Percentiles rank a stretch among this genome's conserved stretches.
These are phyloP conservation scores for Gracilaria caudata DNA, from an alignment of 23 red algal genomes.

Conservation along the genomic window DNA sequence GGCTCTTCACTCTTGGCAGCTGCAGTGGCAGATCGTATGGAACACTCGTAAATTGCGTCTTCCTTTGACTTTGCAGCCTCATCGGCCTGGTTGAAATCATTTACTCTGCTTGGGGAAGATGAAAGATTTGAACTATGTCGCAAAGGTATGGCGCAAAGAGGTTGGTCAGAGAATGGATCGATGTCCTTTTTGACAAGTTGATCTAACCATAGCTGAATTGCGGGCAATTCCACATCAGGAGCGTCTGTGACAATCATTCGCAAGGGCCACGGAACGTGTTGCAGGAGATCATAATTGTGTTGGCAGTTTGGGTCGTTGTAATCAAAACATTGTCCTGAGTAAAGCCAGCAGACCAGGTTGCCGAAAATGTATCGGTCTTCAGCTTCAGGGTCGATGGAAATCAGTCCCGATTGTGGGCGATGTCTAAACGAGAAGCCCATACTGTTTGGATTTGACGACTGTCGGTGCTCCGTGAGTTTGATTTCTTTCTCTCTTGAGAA, in stretches of 20 bases:
- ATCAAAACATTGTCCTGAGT: slow-evolving; percentile 13
- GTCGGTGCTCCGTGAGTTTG: neutral
- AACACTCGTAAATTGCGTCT: slow-evolving; percentile 7
- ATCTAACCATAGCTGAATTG: neutral
- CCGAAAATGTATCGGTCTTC: slow-evolving; percentile 31
- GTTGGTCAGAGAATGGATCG: slow-evolving; percentile 2
- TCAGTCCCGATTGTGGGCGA: neutral
- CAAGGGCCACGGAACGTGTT: slow-evolving; percentile 20
- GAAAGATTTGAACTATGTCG: neutral
- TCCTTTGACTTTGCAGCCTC: neutral
- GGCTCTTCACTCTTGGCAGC: neutral
- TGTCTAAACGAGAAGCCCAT: neutral
- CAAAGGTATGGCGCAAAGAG: slow-evolving; percentile 3
- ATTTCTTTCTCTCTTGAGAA: neutral
- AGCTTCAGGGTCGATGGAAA: neutral
- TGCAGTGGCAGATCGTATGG: neutral
- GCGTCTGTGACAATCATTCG: slow-evolving; percentile 29
- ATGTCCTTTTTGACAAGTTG: neutral
- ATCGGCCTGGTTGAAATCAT: neutral
- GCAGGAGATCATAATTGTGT: neutral
- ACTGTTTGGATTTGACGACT: neutral
- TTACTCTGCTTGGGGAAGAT: slow-evolving; percentile 7
- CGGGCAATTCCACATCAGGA: neutral
- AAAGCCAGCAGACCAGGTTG: slow-evolving; percentile 30
- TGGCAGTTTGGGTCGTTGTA: slow-evolving; percentile 4